Base-by-base conservation (phyloP, 1,284 basidiomycete species). In the Acaromyces ingoldii region DNA sequence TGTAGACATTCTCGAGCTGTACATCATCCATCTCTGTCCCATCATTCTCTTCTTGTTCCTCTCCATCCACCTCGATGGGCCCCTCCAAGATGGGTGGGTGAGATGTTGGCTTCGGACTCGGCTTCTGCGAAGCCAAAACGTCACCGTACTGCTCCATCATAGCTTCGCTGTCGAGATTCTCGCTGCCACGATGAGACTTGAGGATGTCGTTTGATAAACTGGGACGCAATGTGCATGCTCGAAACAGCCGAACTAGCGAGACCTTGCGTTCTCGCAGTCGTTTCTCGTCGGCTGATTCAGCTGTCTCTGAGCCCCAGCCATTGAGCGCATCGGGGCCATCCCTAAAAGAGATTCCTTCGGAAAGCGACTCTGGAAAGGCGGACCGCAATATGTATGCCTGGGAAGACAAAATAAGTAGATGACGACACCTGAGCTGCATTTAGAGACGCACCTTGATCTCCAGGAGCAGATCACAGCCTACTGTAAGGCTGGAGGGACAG, bases 211-310 rank as follows among this genome's bases (percentile, higher is more conserved):
- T 74, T 47, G 61, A 61, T 13, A 62, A 48, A 22, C 57, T 53
- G 1, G 71, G 65, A 36, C 53, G 57, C 34, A 76, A 49, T 5
- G 63, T 60, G 48, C 67, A 72, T 7, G 67, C 60, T 10, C 64
- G 52, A 29, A 76, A 75, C 37, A 76, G 57, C 22, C 64, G 57
- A 2, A 69, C 38, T 22, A 76, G 46, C 4, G 66, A 81, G n/a
- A 78, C 77, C 68, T 91, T 91, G 30, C 89, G 80, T 68, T 86
- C 84, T 30, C 88, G 81, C n/a, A 92, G 78, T 15, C 75, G 76
- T 58, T 84, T 83, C 76, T 92, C 89, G 50, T 83, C 81, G 2
- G 80, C 77, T 0, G 86, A 89, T 69, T 91, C 89, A 43, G 82
- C 78, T 0, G 85, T 85, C 74, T 88, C 86, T 15, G 59, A 51